phyloP scores from a whole-genome alignment of 768 basidiomycete species.

The Amanita exitialis region DNA sequence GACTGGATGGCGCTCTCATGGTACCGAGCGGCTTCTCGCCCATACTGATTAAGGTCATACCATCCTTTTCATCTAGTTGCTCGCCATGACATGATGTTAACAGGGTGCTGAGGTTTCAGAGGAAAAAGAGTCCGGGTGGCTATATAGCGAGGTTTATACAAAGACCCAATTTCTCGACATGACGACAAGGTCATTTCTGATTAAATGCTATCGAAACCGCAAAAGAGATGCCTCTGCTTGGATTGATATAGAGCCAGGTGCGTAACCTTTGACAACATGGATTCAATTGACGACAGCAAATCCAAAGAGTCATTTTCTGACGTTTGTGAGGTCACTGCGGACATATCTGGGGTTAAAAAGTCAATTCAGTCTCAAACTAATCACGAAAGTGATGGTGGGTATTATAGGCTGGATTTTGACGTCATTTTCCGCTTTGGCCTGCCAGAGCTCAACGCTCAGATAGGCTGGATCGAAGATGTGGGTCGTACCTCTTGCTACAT shows the following conservation, averaged over 20 bases:
- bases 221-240: constrained; percentile 10
- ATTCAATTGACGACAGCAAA: neutral
- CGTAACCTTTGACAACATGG: neutral
- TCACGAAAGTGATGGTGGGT: constrained; percentile 7
- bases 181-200: neutral
- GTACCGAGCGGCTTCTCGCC: constrained; percentile 7
- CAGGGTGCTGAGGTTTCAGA: constrained; percentile 16
- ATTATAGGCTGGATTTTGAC: constrained; percentile 21
- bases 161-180: constrained; percentile 7
- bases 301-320: constrained; percentile 11
- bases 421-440: constrained; percentile 32
- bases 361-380: neutral
- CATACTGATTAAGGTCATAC: constrained; percentile 5
- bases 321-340: constrained; percentile 14
- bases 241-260: constrained; percentile 15
- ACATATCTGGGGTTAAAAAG: constrained; percentile 10
- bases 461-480: constrained; percentile 33
- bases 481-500: neutral
- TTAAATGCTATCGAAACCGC: constrained; percentile 14
- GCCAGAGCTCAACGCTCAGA: constrained; percentile 35
- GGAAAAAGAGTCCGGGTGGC: constrained; percentile 12
- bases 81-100: neutral
- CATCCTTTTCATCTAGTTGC: too few species aligned
- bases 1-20: constrained; percentile 13
- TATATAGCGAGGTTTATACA: constrained; percentile 4